Conservation (phyloP, 1,284 basidiomycete genomes). For the Cryptococcus maquisensis region DNA sequence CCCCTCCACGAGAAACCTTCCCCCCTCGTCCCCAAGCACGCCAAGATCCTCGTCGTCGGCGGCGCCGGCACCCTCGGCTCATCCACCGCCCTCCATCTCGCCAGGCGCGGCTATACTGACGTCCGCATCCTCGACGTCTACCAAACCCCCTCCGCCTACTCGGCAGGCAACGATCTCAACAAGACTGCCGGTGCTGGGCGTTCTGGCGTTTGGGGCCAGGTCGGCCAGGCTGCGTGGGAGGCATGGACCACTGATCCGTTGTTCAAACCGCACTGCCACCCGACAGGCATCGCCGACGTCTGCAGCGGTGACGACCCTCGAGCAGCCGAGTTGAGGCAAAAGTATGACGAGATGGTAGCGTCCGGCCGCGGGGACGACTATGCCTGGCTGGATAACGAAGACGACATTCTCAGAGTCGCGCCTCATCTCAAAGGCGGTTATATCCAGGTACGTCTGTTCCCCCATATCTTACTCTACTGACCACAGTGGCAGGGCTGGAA, state of each 20-base stretch:
- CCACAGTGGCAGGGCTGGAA: slow-evolving; percentile 29
- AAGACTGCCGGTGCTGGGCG: slow-evolving; percentile 12
- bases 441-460: slow-evolving; percentile 12
- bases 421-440: slow-evolving; percentile 21
- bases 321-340: background rate
- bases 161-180: slow-evolving; percentile 44
- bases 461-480: background rate
- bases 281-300: slow-evolving; percentile 20
- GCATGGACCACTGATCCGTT: slow-evolving; percentile 39
- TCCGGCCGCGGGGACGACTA: slow-evolving; percentile 12
- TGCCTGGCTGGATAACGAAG: slow-evolving; percentile 32
- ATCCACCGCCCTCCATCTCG: slow-evolving; percentile 44
- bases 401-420: slow-evolving; percentile 27
- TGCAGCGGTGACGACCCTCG: background rate
- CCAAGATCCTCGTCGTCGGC: slow-evolving; percentile 38
- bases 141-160: slow-evolving; percentile 31
- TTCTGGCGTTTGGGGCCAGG: slow-evolving; percentile 7
- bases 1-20: too few relatives aligned
- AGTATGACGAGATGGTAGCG: slow-evolving; percentile 5
- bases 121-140: slow-evolving; percentile 39
- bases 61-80: slow-evolving; percentile 44
- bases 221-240: slow-evolving; percentile 25
- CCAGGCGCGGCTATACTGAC: slow-evolving; percentile 38
- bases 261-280: slow-evolving; percentile 35
- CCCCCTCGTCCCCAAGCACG: slow-evolving; percentile 4